Conservation (phyloP, 2,329 filamentous ascomycete species). For the Fusarium irregulare region DNA sequence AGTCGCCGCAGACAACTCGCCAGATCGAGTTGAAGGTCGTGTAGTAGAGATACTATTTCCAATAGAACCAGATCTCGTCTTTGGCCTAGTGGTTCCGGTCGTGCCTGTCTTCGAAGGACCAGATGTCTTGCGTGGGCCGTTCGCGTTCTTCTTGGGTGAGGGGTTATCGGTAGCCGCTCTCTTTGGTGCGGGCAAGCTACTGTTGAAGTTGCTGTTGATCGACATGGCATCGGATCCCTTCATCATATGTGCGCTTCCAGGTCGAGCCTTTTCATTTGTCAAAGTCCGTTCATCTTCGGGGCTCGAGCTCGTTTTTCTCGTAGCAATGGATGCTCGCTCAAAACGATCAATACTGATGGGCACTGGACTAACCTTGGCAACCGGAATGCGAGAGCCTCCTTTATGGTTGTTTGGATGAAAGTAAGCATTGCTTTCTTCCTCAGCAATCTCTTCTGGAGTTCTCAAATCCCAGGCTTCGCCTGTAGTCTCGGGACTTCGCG, state of each 20-base stretch:
- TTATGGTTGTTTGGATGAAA: constrained; percentile 65
- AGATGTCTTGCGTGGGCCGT: constrained; percentile 58
- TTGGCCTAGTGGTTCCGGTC: constrained; percentile 63
- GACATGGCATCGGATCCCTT: constrained; percentile 47
- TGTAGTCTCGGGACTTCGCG: constrained; percentile 54
- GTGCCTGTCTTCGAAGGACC: constrained; percentile 55
- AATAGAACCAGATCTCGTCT: constrained; percentile 69
- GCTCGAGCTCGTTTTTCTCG: constrained; percentile 68
- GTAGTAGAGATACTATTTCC: constrained; percentile 58
- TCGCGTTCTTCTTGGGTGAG: constrained; percentile 64
- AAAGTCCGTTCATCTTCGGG: constrained; percentile 68
- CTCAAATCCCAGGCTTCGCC: constrained; percentile 76
- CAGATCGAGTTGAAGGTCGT: constrained; percentile 72
- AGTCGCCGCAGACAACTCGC: constrained; percentile 61
- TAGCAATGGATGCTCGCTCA: constrained; percentile 70
- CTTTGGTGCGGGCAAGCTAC: constrained; percentile 49
- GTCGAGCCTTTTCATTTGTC: constrained; percentile 70
- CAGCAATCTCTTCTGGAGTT: constrained; percentile 80
- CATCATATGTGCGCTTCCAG: constrained; percentile 75
- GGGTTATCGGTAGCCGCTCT: constrained; percentile 58
- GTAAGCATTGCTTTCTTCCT: constrained; percentile 64
- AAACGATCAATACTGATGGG: constrained; percentile 78
- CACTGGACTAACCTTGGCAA: constrained; percentile 81
- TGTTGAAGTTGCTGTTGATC: constrained; percentile 29
- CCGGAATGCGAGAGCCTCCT: constrained; percentile 84